Evolutionary conservation across 768 basidiomycete genomes (phyloP).

Genomic region (Agaricus sinodeliciosus): DNA sequence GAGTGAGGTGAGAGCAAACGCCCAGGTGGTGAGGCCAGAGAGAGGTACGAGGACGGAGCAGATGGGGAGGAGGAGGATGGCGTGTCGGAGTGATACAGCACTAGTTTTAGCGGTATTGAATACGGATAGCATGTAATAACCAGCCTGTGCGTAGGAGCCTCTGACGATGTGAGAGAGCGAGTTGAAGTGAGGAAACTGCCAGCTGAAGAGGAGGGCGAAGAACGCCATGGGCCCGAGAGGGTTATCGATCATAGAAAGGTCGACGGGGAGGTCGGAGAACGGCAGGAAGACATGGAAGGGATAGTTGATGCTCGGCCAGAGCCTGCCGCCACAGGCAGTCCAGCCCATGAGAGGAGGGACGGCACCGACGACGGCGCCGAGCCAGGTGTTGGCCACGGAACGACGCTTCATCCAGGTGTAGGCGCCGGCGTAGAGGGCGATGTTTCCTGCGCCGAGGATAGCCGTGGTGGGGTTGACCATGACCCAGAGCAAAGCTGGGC

Average conservation of each 20-base stretch:
- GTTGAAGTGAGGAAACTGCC: slow-evolving; percentile 99
- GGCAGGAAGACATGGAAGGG: slow-evolving; percentile 59
- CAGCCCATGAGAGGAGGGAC: slow-evolving; percentile 97
- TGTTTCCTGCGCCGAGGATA: slow-evolving; percentile 73
- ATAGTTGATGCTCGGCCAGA: slow-evolving; percentile 59
- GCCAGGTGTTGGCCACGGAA: slow-evolving; percentile 84
- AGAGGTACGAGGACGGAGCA: slow-evolving; percentile 77
- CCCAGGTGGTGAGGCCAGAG: slow-evolving; percentile 91
- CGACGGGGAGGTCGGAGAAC: slow-evolving; percentile 28
- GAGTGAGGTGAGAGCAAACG: slow-evolving; percentile 72
- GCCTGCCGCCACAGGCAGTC: slow-evolving; percentile 84
- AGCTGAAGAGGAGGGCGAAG: slow-evolving; percentile 83
- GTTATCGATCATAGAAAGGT: slow-evolving; percentile 60
- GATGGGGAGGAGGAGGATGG: slow-evolving; percentile 67
- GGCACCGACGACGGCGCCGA: slow-evolving; percentile 87
- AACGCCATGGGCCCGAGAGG: slow-evolving; percentile 76
- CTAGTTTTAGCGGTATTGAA: slow-evolving; percentile 74
- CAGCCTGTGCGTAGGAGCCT: slow-evolving; percentile 85
- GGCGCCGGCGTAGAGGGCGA: slow-evolving; percentile 81
- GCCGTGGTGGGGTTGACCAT: slow-evolving; percentile 88
- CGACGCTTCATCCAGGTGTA: slow-evolving; percentile 93
- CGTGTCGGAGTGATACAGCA: slow-evolving; percentile 79
- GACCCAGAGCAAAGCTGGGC: slow-evolving; percentile 69
- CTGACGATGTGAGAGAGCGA: slow-evolving; percentile 83
- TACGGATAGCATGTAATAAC: slow-evolving; percentile 90